Evolutionary conservation across 306 rosid species (phyloP).

Genomic region (Urtica urens): DNA sequence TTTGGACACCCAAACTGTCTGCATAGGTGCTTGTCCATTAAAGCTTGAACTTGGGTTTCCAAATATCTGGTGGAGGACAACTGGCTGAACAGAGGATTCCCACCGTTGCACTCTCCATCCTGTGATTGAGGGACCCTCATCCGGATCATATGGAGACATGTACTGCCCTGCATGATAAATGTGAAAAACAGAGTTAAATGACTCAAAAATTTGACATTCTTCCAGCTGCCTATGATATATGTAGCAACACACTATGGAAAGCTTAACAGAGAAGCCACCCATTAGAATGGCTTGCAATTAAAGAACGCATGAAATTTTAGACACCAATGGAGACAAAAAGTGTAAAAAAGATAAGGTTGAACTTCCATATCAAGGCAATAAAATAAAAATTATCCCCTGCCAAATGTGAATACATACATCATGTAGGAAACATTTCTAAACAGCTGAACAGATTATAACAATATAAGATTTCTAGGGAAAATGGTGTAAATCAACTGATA

Average conservation of each 20-base stretch:
- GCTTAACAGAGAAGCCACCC: no score
- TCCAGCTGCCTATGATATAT: no score
- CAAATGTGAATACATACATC: neutral
- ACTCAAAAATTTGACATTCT: no score
- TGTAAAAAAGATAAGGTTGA: neutral
- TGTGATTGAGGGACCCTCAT: slow-evolving; percentile 94
- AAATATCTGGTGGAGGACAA: slow-evolving; percentile 96
- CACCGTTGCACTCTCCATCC: slow-evolving; percentile 99
- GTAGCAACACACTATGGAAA: no score
- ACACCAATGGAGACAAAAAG: no score
- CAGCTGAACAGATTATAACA: no score
- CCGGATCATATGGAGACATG: slow-evolving; percentile 99
- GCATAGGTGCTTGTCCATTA: slow-evolving; percentile 96
- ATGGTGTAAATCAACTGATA: no score
- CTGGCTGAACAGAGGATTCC: slow-evolving; percentile 91
- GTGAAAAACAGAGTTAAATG: no score
- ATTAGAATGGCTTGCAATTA: no score
- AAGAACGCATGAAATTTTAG: no score
- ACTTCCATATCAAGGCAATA: neutral
- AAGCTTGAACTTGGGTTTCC: slow-evolving; percentile 86
- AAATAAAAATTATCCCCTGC: neutral
- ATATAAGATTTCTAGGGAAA: no score
- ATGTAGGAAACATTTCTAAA: neutral
- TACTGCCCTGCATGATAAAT: slow-evolving; percentile 72
- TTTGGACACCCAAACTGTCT: slow-evolving; percentile 96